Conservation (phyloP, 1,284 basidiomycete species). For the Hymenochaete sp. region DNA sequence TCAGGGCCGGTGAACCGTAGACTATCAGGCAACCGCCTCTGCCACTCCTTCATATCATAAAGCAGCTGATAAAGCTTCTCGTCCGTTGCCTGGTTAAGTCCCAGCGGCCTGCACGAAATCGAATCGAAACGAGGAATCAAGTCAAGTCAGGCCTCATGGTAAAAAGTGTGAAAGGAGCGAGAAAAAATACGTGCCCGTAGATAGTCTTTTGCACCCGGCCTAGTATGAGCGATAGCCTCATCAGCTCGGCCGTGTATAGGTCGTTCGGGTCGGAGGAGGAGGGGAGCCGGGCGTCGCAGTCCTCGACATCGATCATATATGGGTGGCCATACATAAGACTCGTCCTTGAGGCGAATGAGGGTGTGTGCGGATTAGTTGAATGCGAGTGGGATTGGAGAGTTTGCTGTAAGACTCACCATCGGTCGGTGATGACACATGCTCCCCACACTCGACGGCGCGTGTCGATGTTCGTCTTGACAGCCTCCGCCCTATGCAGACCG, state of each 20-base stretch:
- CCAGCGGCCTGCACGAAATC: conserved; percentile 57
- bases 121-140: background rate
- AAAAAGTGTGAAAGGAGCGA: background rate
- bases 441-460: conserved; percentile 83
- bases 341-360: conserved; percentile 38
- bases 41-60: conserved; percentile 73
- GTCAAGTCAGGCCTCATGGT: background rate
- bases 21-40: conserved; percentile 61
- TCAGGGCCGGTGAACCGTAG: conserved; percentile 67
- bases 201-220: conserved; percentile 87
- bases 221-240: conserved; percentile 79
- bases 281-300: conserved; percentile 87
- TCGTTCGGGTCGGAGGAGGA: conserved; percentile 66
- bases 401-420: conserved; percentile 52
- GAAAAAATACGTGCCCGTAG: conserved; percentile 50
- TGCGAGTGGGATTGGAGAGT: background rate
- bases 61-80: conserved; percentile 63
- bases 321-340: conserved; percentile 79
- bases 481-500: conserved; percentile 81
- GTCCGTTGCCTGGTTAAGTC: conserved; percentile 75
- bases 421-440: conserved; percentile 82
- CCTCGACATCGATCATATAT: conserved; percentile 85
- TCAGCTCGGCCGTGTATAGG: conserved; percentile 77
- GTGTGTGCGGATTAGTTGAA: background rate
- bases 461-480: conserved; percentile 72